Conservation (phyloP, 768 basidiomycete species). For the Rhizopogon vesiculosus region DNA sequence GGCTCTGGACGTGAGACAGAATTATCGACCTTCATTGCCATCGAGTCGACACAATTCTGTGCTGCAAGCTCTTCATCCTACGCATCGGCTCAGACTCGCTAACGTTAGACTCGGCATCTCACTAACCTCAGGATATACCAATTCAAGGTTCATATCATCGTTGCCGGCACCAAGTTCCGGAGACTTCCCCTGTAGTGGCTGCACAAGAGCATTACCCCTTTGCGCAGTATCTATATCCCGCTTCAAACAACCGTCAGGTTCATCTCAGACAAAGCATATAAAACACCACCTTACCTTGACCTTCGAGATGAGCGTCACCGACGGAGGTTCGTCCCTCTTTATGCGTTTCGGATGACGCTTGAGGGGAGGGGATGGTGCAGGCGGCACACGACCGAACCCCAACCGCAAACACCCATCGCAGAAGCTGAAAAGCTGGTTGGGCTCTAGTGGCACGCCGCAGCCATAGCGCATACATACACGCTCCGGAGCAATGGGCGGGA, state of each 20-base stretch:
- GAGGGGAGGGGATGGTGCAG: not conserved
- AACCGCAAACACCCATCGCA: slow-evolving; percentile 12
- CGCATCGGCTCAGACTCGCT: not conserved
- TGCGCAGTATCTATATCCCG: not conserved
- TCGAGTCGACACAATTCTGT: not conserved
- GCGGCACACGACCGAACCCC: not conserved
- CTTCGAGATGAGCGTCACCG: not conserved
- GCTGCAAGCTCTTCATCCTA: not conserved
- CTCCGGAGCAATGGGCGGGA: not conserved
- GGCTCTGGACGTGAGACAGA: not conserved
- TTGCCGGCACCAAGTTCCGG: not conserved
- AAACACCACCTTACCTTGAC: not conserved
- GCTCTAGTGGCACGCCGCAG: slow-evolving; percentile 8
- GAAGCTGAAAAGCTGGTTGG: not conserved
- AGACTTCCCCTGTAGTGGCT: not conserved
- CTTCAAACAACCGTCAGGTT: not conserved
- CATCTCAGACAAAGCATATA: not conserved
- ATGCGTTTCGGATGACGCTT: slow-evolving; percentile 1
- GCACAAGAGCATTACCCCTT: not conserved
- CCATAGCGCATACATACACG: slow-evolving; percentile 16
- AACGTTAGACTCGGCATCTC: not conserved
- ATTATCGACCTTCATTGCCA: not conserved
- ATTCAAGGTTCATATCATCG: slow-evolving; percentile 9
- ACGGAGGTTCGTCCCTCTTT: not conserved
- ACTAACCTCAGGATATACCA: slow-evolving; percentile 21